A percentile compares a stretch with the other conserved stretches of the same genome.
These are phyloP conservation scores for Castanospermum australe DNA, from an alignment of 306 rosid species.

Conservation along the genomic window DNA sequence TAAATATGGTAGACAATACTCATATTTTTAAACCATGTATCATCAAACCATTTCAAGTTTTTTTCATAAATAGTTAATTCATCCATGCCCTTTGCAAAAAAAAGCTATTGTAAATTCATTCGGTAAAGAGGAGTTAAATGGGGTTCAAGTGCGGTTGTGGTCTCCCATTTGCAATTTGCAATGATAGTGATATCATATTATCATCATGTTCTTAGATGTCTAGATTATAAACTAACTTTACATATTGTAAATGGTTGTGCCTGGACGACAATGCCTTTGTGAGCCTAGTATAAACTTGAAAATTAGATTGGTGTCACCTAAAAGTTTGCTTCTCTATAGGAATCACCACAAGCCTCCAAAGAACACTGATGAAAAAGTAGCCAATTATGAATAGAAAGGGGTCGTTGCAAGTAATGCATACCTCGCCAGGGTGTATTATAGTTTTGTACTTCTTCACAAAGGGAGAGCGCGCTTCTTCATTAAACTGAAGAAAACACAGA, in stretches of 20 bases:
- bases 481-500: constrained; percentile 55
- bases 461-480: constrained; percentile 94
- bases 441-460: constrained; percentile 92
- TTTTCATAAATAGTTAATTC: background rate
- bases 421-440: constrained; percentile 98
- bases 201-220: background rate
- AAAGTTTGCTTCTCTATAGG: background rate
- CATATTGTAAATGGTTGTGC: background rate
- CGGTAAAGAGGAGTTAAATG: background rate
- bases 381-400: background rate
- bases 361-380: background rate
- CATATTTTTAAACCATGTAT: background rate
- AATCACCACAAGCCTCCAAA: background rate
- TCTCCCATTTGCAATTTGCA: too few relatives aligned
- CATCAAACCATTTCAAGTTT: background rate
- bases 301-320: background rate
- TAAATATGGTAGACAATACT: background rate
- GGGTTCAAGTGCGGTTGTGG: too few relatives aligned
- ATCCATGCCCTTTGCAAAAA: background rate
- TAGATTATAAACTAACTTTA: background rate
- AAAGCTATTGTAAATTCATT: too few relatives aligned
- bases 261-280: background rate
- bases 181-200: too few relatives aligned
- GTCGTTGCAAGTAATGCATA: constrained; percentile 4
- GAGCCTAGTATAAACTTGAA: background rate